Evolutionary conservation across 108 stramenopile genomes (phyloP), one percentile per base, ranked within the genome.

Genomic region (Nannochloropsis salina): DNA sequence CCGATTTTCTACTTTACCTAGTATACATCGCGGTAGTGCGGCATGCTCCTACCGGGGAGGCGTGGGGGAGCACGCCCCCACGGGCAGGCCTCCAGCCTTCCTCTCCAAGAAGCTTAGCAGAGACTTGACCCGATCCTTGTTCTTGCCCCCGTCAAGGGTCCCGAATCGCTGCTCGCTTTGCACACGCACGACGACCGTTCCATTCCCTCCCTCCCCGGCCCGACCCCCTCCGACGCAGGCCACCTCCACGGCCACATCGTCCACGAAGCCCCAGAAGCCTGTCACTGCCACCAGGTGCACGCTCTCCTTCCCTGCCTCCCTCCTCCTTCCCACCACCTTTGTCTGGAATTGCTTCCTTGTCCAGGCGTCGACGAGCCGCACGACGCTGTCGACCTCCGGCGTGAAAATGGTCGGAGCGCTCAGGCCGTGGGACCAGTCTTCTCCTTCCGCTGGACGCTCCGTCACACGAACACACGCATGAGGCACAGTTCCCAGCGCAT

Each of bases 231-330:
- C 61, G 20, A 74, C 61, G n/a, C 31, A 74, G 20, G 61, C 61
- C 20, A 74, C 61, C 61, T 74, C 61, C 20, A 74, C 61, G 4
- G 61, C 61, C 61, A 74, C n/a, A 1, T 31, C 61, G 3, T 74
- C 61, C 61, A 74, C 61, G 3, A 74, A 74, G 4, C 61, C 61
- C 61, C 61, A 74, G n/a, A 74, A 74, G 61, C 61, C 61, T n/a
- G 61, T 74, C 61, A 74, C 3, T n/a, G 61, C 61, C 61, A 74
- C 61, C 8, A 74, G 4, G 61, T 74, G 61, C 61, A n/a, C 6
- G 61, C 61, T n/a, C 61, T 74, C n/a, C 61, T 74, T 74, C 61
- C 6, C 61, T 74, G 20, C 61, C 61, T 74, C n/a, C 61, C 61
- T 74, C 61, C 61, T 74, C 61, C 61, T 74, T n/a, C 20, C 61